These are phyloP conservation scores for Amanita rimosa DNA, from an alignment of 768 basidiomycete species.

Conservation along the genomic window DNA sequence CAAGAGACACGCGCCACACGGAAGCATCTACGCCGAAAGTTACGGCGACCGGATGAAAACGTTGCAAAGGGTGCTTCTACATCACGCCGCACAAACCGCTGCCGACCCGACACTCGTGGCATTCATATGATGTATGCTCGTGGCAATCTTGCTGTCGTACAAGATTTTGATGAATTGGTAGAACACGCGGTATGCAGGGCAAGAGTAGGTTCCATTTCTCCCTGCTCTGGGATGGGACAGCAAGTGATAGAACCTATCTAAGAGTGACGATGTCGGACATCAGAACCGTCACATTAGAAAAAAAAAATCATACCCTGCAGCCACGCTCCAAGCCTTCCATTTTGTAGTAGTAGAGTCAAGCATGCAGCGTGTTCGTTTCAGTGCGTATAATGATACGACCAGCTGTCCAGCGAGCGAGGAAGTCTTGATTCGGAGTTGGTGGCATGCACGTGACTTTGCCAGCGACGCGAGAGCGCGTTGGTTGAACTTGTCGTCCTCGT, in stretches of 20 bases:
- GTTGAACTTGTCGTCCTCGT: constrained; percentile 1
- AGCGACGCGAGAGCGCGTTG: not conserved
- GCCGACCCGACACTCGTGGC: not conserved
- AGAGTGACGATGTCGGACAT: not conserved
- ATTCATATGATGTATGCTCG: constrained; percentile 1
- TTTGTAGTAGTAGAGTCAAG: no score
- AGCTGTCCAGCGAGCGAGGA: no score
- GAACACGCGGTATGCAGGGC: not conserved
- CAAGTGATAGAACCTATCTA: not conserved
- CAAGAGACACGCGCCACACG: constrained; percentile 2
- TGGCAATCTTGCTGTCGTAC: not conserved
- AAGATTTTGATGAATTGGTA: not conserved
- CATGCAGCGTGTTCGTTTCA: no score
- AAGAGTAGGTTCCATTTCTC: not conserved
- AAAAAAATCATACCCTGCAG: not conserved
- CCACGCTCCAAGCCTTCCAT: no score
- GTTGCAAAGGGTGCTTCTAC: not conserved
- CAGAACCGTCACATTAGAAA: no score
- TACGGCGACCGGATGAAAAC: constrained; percentile 5
- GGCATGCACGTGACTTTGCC: not conserved
- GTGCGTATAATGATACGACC: no score
- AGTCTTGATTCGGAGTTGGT: no score
- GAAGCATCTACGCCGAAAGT: constrained; percentile 1
- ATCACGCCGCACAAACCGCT: constrained; percentile 1
- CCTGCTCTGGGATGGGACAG: not conserved